Conservation (phyloP, 2,329 filamentous ascomycete species). For the Orbilia oligospora region DNA sequence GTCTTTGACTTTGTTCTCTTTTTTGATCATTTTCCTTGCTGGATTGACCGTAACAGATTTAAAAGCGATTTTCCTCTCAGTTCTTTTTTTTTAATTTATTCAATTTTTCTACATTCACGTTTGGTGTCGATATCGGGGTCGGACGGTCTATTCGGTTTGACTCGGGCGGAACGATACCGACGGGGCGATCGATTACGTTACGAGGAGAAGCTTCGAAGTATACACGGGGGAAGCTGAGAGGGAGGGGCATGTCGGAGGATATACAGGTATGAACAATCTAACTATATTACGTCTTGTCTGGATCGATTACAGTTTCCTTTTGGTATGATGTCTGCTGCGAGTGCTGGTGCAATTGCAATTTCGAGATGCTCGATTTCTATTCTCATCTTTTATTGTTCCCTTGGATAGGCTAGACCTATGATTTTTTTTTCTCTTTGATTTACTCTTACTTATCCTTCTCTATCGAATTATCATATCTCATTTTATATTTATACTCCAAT, state of each 20-base stretch:
- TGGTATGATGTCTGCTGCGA: neutral
- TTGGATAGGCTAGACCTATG: constrained; percentile 27
- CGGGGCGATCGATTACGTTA: neutral
- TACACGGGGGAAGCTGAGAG: neutral
- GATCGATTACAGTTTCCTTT: neutral
- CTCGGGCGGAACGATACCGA: neutral
- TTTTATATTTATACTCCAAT: neutral
- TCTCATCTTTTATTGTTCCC: neutral
- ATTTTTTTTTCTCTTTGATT: constrained; percentile 10
- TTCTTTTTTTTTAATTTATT: constrained; percentile 5
- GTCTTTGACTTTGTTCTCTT: neutral
- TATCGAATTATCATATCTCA: neutral
- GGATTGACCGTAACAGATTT: constrained; percentile 32
- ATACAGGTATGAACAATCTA: constrained; percentile 30
- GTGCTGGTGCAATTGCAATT: neutral
- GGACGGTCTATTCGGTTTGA: neutral
- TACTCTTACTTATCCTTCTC: constrained; percentile 17
- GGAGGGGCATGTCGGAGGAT: constrained; percentile 21
- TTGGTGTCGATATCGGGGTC: constrained; percentile 1
- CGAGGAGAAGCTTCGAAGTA: neutral
- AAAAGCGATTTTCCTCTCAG: constrained; percentile 15
- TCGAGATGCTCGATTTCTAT: neutral
- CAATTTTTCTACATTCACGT: neutral
- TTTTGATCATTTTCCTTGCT: constrained; percentile 1
- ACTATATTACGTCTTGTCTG: neutral